Conservation (phyloP, 192 early-diverging fungal genomes). For the Ambispora gerdemannii region DNA sequence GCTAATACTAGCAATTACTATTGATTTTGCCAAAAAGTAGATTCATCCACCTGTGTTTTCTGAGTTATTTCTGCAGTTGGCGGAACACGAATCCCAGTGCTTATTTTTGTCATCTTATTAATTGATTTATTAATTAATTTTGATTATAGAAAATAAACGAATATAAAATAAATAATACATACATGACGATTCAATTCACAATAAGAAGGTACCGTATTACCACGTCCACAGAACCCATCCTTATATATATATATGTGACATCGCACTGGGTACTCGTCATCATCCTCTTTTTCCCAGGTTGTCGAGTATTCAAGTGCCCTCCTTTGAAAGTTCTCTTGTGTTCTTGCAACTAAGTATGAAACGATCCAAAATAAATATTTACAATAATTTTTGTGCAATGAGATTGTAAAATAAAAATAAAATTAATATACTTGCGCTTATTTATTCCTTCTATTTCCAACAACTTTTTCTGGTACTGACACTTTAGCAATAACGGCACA, state of each 20-base stretch:
- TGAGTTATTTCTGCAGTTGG: constrained; percentile 64
- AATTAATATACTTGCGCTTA: constrained; percentile 45
- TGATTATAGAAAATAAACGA: background rate
- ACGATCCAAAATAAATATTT: background rate
- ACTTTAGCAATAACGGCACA: constrained; percentile 80
- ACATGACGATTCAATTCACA: constrained; percentile 84
- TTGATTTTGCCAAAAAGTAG: background rate
- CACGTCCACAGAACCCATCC: constrained; percentile 75
- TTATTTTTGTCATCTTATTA: constrained; percentile 44
- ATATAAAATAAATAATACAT: too few relatives aligned
- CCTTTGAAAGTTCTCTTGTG: constrained; percentile 37
- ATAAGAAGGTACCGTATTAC: constrained; percentile 79
- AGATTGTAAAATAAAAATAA: background rate
- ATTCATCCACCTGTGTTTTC: constrained; percentile 40
- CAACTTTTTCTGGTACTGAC: constrained; percentile 76
- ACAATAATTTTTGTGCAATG: too few relatives aligned
- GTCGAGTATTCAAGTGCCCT: constrained; percentile 39
- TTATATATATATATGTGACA: constrained; percentile 59
- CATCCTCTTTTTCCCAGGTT: constrained; percentile 36
- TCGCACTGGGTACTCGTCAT: constrained; percentile 47
- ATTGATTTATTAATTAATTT: constrained; percentile 9
- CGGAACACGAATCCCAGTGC: constrained; percentile 57
- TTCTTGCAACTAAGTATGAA: constrained; percentile 18
- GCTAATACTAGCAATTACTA: background rate
- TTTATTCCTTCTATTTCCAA: constrained; percentile 62